Conservation (phyloP, 495 filamentous ascomycete species). For the Copromyces sp. region DNA sequence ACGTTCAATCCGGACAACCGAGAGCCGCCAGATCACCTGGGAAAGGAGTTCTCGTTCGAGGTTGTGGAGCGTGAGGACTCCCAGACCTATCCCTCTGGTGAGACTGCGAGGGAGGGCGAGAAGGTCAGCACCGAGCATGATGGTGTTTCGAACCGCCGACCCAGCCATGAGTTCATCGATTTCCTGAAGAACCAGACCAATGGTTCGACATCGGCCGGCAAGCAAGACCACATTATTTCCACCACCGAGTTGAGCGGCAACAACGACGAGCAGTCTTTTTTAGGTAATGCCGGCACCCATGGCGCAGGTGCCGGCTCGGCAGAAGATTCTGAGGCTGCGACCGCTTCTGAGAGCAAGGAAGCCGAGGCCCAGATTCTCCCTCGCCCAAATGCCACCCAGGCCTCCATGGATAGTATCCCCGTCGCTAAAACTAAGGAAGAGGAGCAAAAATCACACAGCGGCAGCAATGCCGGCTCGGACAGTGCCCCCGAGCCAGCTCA, state of each 20-base stretch:
- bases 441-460: conserved; percentile 4
- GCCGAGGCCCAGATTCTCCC: conserved; percentile 22
- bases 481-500: conserved; percentile 9
- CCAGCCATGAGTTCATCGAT: conserved; percentile 25
- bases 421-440: conserved; percentile 18
- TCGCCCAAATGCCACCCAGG: conserved; percentile 33
- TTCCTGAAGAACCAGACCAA: conserved; percentile 22
- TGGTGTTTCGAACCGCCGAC: neutral
- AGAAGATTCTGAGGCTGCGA: conserved; percentile 29
- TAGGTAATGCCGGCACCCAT: conserved; percentile 52
- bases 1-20: neutral
- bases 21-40: neutral
- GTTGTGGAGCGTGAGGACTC: neutral
- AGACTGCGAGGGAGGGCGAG: neutral
- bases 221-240: conserved; percentile 10
- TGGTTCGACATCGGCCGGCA: conserved; percentile 10
- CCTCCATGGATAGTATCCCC: conserved; percentile 4
- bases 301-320: conserved; percentile 50
- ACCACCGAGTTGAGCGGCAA: conserved; percentile 16
- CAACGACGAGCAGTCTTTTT: conserved; percentile 45
- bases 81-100: neutral
- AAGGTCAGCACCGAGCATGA: neutral
- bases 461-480: neutral
- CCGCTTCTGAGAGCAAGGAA: conserved; percentile 13
- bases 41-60: neutral